Base-by-base conservation (phyloP, 164 flowering plant species). In the Magnolia changhungtana region DNA sequence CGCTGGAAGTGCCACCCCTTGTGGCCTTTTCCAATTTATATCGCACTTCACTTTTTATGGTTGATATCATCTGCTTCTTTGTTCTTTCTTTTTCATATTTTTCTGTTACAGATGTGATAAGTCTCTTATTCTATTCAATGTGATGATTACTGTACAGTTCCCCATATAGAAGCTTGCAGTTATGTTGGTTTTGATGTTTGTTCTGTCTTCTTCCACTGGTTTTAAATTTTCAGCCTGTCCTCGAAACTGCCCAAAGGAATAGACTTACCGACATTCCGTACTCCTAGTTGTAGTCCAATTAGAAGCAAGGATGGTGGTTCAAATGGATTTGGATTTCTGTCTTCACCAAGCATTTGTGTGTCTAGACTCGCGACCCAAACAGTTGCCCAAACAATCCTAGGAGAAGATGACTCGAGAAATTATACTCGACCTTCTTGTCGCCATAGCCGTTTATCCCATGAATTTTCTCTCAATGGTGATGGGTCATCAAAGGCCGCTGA, bases 151-250 rank as follows among this genome's bases (percentile, higher is more conserved):
- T 72, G 45, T 55, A 11, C n/a, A 8, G 10, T 45, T 73, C 13
- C n/a, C 24, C 29, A 23, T 74, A 8, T 16, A 24, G 8, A 23
- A 71, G 27, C 3, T 51, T 65, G 37, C 52, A 72, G 59, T 27
- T 71, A 8, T 71, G 58, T 24, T 75, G 29, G 31, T 51, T 45
- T 27, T 70, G 55, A 70, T 70, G 19, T 50, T 65, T 7, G 45
- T 37, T 37, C 45, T 37, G 45, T 23, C 10, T 74, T 64, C 51
- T 13, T 74, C 63, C 24, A 50, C 72, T 75, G 18, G 11, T 13
- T 24, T 55, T 50, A 58, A 51, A 63, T 29, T 82, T 81, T 50
- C 88, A 94, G 98, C 82, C 89, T 91, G 51, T 88, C 94, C 24
- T 79, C 87, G 45, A 91, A 82, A 81, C 51, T 82, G 69, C 72